Evolutionary conservation across 768 basidiomycete genomes (phyloP), one percentile per base, ranked within the genome.

Genomic region (Cyathus striatus): DNA sequence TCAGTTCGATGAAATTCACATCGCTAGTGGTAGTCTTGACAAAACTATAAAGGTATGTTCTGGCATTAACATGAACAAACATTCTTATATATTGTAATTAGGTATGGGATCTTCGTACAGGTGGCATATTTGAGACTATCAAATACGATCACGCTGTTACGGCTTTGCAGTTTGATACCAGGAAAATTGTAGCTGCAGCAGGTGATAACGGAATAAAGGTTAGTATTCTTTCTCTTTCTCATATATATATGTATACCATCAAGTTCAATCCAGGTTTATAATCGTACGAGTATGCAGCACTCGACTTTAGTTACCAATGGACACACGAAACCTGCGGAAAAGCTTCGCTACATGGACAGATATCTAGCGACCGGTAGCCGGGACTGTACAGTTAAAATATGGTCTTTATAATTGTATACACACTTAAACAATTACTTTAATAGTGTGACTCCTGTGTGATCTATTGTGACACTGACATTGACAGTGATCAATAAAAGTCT

Each of bases 61-160:
- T 41, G n/a, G n/a, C 21, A 20, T 38, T 40, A 43, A 38, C 41
- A 45, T 16, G 18, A 26, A 13, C 32, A 18, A 32, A 16, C 43
- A 1, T 35, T 27, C 27, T 17, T 22, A 12, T 37, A 38, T 4
- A 23, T 32, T 49, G 42, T 21, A 47, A 33, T 23, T 43, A 95
- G 91, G 90, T 96, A 46, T 98, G 96, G 96, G 96, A 99, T 57
- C 78, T 99, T 22, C 83, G 96, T 13, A 90, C 83, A 9, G 95
- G 96, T 7, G 76, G 82, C 20, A 83, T 86, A 26, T 81, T 86
- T 42, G 95, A 99, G 54, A 89, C 90, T 4, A 79, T 98, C 51
- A 78, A 83, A 50, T 96, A 89, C 61, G 93, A 98, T 52, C 82
- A 90, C 56, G 84, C 84, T 5, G 86, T 99, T 33, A 95, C 93